Evolutionary conservation across 176 grass and related monocot species (phyloP).

Genomic region (Tillandsia fasciculata): DNA sequence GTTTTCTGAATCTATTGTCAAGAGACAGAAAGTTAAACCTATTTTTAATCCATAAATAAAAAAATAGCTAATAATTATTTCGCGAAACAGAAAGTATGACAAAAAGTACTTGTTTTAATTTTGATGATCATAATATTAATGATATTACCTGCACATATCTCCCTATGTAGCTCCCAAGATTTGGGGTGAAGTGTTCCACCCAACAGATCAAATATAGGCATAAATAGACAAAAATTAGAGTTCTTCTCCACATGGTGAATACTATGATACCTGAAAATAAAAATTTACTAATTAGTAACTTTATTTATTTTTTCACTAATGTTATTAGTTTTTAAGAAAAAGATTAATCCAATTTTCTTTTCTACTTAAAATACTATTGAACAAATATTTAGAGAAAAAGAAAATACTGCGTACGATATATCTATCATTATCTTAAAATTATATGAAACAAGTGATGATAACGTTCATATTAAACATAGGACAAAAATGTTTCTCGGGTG

Average conservation of each 20-base stretch:
- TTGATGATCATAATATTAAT: neutral
- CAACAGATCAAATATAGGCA: conserved; percentile 85
- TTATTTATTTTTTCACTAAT: neutral
- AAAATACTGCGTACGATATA: too few species aligned
- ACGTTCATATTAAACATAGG: too few species aligned
- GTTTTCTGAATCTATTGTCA: too few species aligned
- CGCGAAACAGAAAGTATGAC: neutral
- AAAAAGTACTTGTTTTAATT: neutral
- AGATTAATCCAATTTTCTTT: too few species aligned
- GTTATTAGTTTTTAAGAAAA: too few species aligned
- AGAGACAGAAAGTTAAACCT: neutral
- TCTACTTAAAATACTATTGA: too few species aligned
- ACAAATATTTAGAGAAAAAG: too few species aligned
- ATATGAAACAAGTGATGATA: too few species aligned
- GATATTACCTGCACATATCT: conserved; percentile 46
- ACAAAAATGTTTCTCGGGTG: too few species aligned
- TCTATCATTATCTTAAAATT: too few species aligned
- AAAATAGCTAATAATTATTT: too few species aligned
- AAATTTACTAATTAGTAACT: neutral
- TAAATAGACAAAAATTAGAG: conserved; percentile 91
- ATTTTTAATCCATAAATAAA: too few species aligned
- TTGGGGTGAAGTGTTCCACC: conserved; percentile 49
- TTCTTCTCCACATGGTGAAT: conserved; percentile 59
- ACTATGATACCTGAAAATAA: conserved; percentile 63
- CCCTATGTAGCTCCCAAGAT: conserved; percentile 55